Conservation (phyloP, 75 land plant species). For the Sequoiadendron giganteum region DNA sequence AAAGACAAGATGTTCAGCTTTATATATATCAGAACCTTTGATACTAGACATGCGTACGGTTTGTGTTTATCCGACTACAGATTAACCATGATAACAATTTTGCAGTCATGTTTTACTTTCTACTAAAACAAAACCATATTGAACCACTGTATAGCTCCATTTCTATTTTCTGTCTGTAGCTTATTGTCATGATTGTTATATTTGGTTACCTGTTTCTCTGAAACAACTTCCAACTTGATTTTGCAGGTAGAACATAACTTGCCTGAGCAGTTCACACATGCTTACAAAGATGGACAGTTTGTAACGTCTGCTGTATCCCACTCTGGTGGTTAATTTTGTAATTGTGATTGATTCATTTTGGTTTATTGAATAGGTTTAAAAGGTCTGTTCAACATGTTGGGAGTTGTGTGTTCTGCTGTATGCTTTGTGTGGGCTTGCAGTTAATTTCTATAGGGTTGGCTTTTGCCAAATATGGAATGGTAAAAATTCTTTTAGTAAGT, state of each 20-base stretch:
- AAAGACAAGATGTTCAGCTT: not conserved
- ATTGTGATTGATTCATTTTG: not conserved
- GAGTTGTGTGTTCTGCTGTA: not conserved
- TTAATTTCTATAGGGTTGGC: not conserved
- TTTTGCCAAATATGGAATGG: not conserved
- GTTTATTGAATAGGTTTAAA: not conserved
- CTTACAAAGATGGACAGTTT: constrained; percentile 77
- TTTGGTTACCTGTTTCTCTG: not conserved
- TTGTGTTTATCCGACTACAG: not conserved
- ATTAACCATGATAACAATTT: not conserved
- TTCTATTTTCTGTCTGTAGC: not conserved
- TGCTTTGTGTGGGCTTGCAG: constrained; percentile 2
- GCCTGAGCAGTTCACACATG: constrained; percentile 84
- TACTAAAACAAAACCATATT: not conserved
- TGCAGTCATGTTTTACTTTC: not conserved
- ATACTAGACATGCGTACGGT: not conserved
- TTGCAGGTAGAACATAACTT: constrained; percentile 91
- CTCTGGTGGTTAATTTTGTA: constrained; percentile 67
- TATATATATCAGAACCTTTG: not conserved
- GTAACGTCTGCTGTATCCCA: constrained; percentile 86
- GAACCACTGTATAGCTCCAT: not conserved
- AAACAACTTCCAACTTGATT: not conserved
- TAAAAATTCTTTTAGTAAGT: not conserved
- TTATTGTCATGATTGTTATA: not conserved
- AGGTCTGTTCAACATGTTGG: constrained; percentile 4